A percentile compares a stretch with the other conserved stretches of the same genome.
Conservation (phyloP, 202 grass and related monocot species). For the Carex arenaria region DNA sequence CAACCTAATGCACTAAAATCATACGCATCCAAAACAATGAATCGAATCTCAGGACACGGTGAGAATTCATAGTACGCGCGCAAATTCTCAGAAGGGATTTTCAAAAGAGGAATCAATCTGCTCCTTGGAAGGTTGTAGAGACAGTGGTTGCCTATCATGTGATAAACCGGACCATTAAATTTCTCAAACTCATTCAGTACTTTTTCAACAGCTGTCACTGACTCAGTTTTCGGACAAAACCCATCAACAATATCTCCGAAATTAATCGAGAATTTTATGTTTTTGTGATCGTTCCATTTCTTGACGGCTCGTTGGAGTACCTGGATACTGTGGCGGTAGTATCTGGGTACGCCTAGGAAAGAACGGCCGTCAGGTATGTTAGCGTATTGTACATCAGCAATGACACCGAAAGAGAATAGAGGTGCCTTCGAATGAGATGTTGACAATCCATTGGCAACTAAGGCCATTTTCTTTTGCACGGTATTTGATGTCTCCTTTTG, state of each 20-base stretch:
- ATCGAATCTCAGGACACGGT: slow-evolving; percentile 41
- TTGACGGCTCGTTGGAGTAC: slow-evolving; percentile 71
- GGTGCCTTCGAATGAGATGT: slow-evolving; percentile 37
- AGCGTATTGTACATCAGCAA: slow-evolving; percentile 82
- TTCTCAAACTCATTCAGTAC: slow-evolving; percentile 61
- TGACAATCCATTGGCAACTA: slow-evolving; percentile 32
- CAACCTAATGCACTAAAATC: slow-evolving; percentile 80
- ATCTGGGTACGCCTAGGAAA: slow-evolving; percentile 63
- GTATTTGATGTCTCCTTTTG: background rate
- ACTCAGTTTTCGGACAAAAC: slow-evolving; percentile 60
- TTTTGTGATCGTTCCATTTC: slow-evolving; percentile 49
- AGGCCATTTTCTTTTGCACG: slow-evolving; percentile 31
- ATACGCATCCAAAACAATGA: slow-evolving; percentile 70
- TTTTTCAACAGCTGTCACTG: slow-evolving; percentile 37
- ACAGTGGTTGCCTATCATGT: slow-evolving; percentile 73
- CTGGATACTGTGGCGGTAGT: slow-evolving; percentile 74
- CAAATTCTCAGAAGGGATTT: slow-evolving; percentile 44
- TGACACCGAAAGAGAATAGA: slow-evolving; percentile 74
- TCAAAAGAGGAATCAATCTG: slow-evolving; percentile 52
- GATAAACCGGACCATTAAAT: slow-evolving; percentile 60
- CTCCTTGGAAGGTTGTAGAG: slow-evolving; percentile 74
- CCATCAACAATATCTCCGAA: slow-evolving; percentile 84
- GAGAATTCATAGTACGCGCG: slow-evolving; percentile 70
- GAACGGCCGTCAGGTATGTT: slow-evolving; percentile 77
- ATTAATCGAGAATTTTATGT: slow-evolving; percentile 59